Conservation (phyloP, 1,284 basidiomycete species). For the Rugosomyces carneus region DNA sequence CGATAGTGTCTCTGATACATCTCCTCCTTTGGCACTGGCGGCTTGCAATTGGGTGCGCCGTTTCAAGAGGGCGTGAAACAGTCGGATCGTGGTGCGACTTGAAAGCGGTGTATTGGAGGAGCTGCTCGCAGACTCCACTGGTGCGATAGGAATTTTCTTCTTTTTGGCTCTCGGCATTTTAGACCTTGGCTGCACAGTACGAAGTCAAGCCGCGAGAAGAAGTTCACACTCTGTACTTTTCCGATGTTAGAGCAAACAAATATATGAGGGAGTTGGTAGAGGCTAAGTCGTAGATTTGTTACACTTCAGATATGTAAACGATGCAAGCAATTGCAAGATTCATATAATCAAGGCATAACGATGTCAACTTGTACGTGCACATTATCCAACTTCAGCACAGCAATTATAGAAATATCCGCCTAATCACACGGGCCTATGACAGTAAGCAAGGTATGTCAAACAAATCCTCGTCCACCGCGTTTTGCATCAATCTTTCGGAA, state of each 20-base stretch:
- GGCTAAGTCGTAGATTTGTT: too few species aligned
- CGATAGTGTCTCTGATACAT: slow-evolving; percentile 30
- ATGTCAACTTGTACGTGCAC: too few species aligned
- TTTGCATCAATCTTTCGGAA: slow-evolving; percentile 85
- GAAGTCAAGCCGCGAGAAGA: not conserved
- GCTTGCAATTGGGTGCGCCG: slow-evolving; percentile 43
- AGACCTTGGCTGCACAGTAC: too few species aligned
- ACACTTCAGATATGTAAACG: too few species aligned
- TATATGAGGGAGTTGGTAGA: too few species aligned
- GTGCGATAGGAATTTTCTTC: slow-evolving; percentile 37
- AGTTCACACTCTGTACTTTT: too few species aligned
- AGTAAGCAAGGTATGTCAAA: slow-evolving; percentile 37
- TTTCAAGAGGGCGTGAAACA: slow-evolving; percentile 66
- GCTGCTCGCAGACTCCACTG: slow-evolving; percentile 8
- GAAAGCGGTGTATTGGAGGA: slow-evolving; percentile 38
- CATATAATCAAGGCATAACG: too few species aligned
- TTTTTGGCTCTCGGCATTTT: slow-evolving; percentile 39
- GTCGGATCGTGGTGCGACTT: slow-evolving; percentile 59
- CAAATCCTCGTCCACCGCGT: slow-evolving; percentile 77
- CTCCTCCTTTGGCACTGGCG: slow-evolving; percentile 7
- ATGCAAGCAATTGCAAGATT: too few species aligned
- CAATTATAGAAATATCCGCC: not conserved
- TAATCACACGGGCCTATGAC: too few species aligned
- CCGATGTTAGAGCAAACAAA: not conserved
- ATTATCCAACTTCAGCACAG: not conserved